phyloP scores from a whole-genome alignment of 129 eudicot species.

The Helichrysum umbraculigerum region DNA sequence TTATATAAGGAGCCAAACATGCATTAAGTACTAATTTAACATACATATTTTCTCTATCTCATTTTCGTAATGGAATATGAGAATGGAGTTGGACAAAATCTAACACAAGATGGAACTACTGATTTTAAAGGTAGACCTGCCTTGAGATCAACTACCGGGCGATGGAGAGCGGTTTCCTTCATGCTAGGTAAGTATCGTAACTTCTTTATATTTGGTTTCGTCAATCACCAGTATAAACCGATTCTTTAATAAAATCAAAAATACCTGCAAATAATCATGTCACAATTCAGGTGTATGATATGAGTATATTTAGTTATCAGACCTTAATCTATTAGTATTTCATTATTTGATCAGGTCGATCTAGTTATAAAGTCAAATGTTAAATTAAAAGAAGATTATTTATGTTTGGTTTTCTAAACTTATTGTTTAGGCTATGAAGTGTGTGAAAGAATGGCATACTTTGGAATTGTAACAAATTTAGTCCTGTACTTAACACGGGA shows the following conservation, averaged over 20 bases:
- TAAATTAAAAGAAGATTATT: neutral
- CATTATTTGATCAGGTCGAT: too few relatives aligned
- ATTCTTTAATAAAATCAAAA: too few relatives aligned
- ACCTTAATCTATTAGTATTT: too few relatives aligned
- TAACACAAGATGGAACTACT: slow-evolving; percentile 72
- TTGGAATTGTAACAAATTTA: slow-evolving; percentile 55
- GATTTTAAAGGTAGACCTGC: slow-evolving; percentile 69
- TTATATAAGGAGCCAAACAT: too few relatives aligned
- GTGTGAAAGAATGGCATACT: slow-evolving; percentile 61
- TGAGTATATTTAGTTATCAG: too few relatives aligned
- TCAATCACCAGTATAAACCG: too few relatives aligned
- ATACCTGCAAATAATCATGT: too few relatives aligned
- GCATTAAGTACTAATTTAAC: too few relatives aligned
- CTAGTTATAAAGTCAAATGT: too few relatives aligned
- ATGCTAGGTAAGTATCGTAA: slow-evolving; percentile 52
- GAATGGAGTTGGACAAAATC: slow-evolving; percentile 41
- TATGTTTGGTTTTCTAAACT: neutral
- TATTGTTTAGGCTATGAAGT: slow-evolving; percentile 48
- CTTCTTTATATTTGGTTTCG: neutral
- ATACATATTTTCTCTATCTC: too few relatives aligned
- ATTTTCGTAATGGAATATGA: slow-evolving; percentile 28
- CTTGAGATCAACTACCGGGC: slow-evolving; percentile 57
- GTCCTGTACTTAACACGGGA: slow-evolving; percentile 46
- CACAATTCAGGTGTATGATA: too few relatives aligned
- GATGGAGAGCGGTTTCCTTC: slow-evolving; percentile 78